These are phyloP conservation scores for Cyclotella atomus DNA, from an alignment of 108 stramenopile species.

Conservation along the genomic window DNA sequence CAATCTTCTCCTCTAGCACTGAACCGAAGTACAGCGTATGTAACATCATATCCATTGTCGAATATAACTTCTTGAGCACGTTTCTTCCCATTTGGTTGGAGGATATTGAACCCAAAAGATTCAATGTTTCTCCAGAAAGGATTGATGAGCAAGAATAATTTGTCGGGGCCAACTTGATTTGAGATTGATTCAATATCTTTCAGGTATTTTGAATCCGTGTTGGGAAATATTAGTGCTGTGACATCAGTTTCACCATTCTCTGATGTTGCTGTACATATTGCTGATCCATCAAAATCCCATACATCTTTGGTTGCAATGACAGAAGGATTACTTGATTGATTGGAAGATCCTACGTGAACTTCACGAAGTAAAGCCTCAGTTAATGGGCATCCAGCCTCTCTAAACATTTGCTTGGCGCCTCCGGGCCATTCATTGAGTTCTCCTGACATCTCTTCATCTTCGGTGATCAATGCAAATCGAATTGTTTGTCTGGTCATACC, in stretches of 20 bases:
- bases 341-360: slow-evolving; percentile 15
- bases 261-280: slow-evolving; percentile 61
- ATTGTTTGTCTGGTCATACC: slow-evolving; percentile 76
- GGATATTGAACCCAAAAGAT: slow-evolving; percentile 82
- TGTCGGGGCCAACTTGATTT: slow-evolving; percentile 54
- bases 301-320: slow-evolving; percentile 69
- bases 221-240: slow-evolving; percentile 81
- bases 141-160: slow-evolving; percentile 78
- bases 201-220: slow-evolving; percentile 82
- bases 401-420: slow-evolving; percentile 87
- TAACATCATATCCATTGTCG: slow-evolving; percentile 68
- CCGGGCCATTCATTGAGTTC: slow-evolving; percentile 79
- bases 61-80: slow-evolving; percentile 75
- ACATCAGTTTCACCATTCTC: slow-evolving; percentile 59
- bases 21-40: slow-evolving; percentile 66
- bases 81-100: slow-evolving; percentile 76
- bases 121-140: slow-evolving; percentile 87
- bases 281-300: slow-evolving; percentile 90
- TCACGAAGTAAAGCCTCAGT: slow-evolving; percentile 66
- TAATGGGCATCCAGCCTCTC: slow-evolving; percentile 73
- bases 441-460: slow-evolving; percentile 59
- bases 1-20: slow-evolving; percentile 80
- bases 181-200: slow-evolving; percentile 71
- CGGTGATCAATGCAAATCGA: slow-evolving; percentile 68
- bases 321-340: slow-evolving; percentile 45